phyloP scores from a whole-genome alignment of 768 basidiomycete genomes.

The Tricholoma saponaceum region DNA sequence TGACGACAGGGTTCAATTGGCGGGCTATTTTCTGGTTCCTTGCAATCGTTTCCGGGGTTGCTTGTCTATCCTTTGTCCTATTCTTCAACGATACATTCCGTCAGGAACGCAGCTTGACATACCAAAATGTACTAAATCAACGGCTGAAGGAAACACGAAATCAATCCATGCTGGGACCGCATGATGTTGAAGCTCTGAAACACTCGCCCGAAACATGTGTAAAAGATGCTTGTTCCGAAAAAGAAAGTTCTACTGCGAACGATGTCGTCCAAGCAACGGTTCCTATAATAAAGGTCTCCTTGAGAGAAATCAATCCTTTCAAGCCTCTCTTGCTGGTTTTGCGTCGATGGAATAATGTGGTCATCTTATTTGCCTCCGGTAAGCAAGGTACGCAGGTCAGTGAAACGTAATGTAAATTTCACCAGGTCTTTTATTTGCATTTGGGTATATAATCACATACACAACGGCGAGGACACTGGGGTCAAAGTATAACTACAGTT shows the following conservation, averaged over 20 bases:
- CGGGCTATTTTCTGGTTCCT: constrained; percentile 83
- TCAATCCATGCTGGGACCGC: constrained; percentile 4
- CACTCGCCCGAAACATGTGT: background rate
- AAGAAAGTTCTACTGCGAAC: constrained; percentile 10
- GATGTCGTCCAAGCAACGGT: constrained; percentile 9
- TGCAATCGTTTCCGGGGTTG: constrained; percentile 52
- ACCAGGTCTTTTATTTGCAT: constrained; percentile 67
- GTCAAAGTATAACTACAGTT: constrained; percentile 56
- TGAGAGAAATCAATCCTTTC: constrained; percentile 75
- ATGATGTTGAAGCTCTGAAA: background rate
- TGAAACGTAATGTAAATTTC: background rate
- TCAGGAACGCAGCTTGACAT: constrained; percentile 74
- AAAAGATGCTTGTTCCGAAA: constrained; percentile 17
- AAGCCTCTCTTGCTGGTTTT: constrained; percentile 58
- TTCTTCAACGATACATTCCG: constrained; percentile 84
- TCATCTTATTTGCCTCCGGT: constrained; percentile 66
- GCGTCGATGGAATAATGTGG: constrained; percentile 60
- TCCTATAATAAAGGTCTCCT: constrained; percentile 43
- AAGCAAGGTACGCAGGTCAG: constrained; percentile 10
- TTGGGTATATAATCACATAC: constrained; percentile 67
- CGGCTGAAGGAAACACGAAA: constrained; percentile 25
- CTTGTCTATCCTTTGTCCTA: constrained; percentile 53
- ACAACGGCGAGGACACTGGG: constrained; percentile 70
- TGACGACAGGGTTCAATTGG: constrained; percentile 72
- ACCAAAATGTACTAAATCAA: constrained; percentile 60